Conservation (phyloP, 2,329 filamentous ascomycete genomes). For the Shiraia sp. region DNA sequence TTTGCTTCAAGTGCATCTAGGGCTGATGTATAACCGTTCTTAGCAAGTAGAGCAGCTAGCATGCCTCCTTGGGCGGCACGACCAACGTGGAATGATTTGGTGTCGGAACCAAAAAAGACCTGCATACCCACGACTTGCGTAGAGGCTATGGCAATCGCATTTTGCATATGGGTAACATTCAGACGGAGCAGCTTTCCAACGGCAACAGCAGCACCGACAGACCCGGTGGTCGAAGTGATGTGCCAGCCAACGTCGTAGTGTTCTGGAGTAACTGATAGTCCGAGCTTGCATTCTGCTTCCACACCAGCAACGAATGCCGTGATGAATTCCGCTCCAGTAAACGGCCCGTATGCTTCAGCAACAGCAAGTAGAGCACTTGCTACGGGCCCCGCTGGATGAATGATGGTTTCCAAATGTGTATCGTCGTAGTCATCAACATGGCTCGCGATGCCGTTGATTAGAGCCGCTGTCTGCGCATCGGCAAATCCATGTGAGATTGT, state of each 20-base stretch:
- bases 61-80: constrained; percentile 58
- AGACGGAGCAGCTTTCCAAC: constrained; percentile 54
- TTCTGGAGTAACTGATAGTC: constrained; percentile 56
- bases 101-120: constrained; percentile 61
- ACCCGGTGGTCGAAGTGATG: constrained; percentile 58
- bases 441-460: constrained; percentile 60
- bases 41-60: constrained; percentile 52
- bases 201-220: constrained; percentile 58
- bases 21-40: constrained; percentile 55
- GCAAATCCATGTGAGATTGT: constrained; percentile 28
- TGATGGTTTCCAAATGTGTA: constrained; percentile 60
- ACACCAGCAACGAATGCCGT: constrained; percentile 57
- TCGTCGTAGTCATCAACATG: constrained; percentile 63
- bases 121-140: constrained; percentile 59
- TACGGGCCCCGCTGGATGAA: constrained; percentile 59
- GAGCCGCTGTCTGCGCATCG: constrained; percentile 55
- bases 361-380: constrained; percentile 56
- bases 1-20: constrained; percentile 55
- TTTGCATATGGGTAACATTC: constrained; percentile 45
- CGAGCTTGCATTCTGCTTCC: constrained; percentile 58
- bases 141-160: constrained; percentile 58
- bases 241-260: constrained; percentile 63
- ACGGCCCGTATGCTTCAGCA: constrained; percentile 46
- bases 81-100: constrained; percentile 60
- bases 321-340: constrained; percentile 55